Conservation (phyloP, 2,329 filamentous ascomycete species). For the Epichloe uncinata region DNA sequence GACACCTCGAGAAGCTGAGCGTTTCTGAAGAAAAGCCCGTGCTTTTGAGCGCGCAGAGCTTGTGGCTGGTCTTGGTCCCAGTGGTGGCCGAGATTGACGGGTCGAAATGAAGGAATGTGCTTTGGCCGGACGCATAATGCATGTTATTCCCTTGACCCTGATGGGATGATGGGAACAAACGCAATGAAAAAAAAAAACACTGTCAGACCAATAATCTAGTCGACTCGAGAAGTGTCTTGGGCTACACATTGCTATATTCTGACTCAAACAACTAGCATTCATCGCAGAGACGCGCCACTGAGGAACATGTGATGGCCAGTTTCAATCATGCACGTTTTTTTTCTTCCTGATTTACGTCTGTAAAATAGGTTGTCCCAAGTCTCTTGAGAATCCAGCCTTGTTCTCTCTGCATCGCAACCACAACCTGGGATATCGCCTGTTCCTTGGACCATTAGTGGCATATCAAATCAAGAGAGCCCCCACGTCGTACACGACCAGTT, state of each 20-base stretch:
- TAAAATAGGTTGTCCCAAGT: neutral
- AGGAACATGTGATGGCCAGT: neutral
- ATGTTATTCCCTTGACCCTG: conserved; percentile 7
- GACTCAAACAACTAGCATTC: conserved; percentile 16
- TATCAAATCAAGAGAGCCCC: no score
- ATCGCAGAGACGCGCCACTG: conserved; percentile 9
- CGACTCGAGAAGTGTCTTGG: conserved; percentile 22
- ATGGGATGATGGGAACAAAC: conserved; percentile 9
- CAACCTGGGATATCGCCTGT: neutral
- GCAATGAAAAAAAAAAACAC: no score
- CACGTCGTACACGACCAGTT: neutral
- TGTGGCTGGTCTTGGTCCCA: conserved; percentile 23
- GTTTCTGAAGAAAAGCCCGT: conserved; percentile 13
- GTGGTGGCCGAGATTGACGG: neutral
- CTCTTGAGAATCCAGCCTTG: neutral
- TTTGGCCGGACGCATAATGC: no score
- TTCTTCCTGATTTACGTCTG: no score
- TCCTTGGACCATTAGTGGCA: neutral
- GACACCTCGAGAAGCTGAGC: conserved; percentile 18
- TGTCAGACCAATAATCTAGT: no score
- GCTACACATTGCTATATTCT: conserved; percentile 21
- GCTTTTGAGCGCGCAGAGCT: conserved; percentile 14
- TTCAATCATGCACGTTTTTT: no score
- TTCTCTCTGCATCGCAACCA: neutral
- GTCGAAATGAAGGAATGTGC: neutral